Conservation (phyloP, 179 eudicot species). For the Beta corolliflora region DNA sequence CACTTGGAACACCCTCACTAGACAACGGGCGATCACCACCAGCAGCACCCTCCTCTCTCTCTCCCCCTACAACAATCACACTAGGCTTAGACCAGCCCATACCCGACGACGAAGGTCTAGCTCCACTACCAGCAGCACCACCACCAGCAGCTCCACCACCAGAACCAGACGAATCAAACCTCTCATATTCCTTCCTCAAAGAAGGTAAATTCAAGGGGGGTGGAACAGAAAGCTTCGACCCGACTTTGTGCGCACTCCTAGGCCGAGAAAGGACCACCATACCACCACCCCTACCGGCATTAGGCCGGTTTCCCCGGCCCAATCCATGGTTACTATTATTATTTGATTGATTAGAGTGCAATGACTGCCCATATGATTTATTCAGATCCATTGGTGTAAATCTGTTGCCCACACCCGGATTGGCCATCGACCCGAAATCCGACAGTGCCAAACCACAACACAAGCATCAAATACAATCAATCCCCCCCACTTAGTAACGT, state of each 20-base stretch:
- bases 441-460: constrained; percentile 31
- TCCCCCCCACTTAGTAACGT: background rate
- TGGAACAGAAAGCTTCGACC: constrained; percentile 85
- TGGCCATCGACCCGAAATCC: constrained; percentile 75
- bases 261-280: constrained; percentile 89
- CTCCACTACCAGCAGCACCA: constrained; percentile 55
- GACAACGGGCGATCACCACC: constrained; percentile 33
- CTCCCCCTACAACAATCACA: constrained; percentile 47
- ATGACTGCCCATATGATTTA: constrained; percentile 81
- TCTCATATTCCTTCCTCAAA: constrained; percentile 90
- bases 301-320: constrained; percentile 42
- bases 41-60: constrained; percentile 39
- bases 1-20: constrained; percentile 36
- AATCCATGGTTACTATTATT: constrained; percentile 50
- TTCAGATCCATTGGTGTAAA: constrained; percentile 86
- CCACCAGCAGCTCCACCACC: constrained; percentile 55
- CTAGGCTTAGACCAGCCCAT: constrained; percentile 92
- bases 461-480: constrained; percentile 39
- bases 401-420: constrained; percentile 65
- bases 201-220: constrained; percentile 99
- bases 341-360: constrained; percentile 36
- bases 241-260: constrained; percentile 63
- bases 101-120: constrained; percentile 67
- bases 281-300: constrained; percentile 60
- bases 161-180: constrained; percentile 66